Base-by-base conservation (phyloP, 495 filamentous ascomycete species). In the Niebla homalea region DNA sequence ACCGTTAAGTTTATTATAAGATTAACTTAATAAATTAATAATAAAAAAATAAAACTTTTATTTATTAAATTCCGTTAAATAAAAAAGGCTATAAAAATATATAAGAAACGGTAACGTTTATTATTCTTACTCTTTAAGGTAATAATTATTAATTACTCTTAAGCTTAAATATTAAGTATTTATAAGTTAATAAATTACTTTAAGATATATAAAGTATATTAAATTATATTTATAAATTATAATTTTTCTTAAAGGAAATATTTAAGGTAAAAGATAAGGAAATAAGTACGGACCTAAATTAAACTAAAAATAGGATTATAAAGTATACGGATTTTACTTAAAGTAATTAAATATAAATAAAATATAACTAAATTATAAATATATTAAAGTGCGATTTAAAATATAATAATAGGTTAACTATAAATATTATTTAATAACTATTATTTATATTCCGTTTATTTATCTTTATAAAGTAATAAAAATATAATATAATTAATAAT, bases 381-480 rank as follows among this genome's bases (percentile, higher is more conserved):
- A 18, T 18, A 26, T 26, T 26, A 26, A 26, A 26, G 7, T 26
- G 7, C 7, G 7, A 26, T 26, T 26, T 26, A 26, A 26, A 26
- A 26, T 26, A 26, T 26, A 26, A 26, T 26, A 26, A 26, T 26
- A 26, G 11, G 11, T 40, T 40, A 40, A 40, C n/a, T n/a, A 40
- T 16, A 40, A 26, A 26, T 4, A 26, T 26, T 26, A 26, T 26
- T 26, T 26, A 26, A n/a, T n/a, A n/a, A n/a, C 7, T 26, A 26
- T 26, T 26, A 26, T 26, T 26, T 26, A 26, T 26, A 4, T 26
- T 26, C n/a, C n/a, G n/a, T n/a, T 18, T 16, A 21, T 22, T 44
- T 21, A 44, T 44, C 12, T 44, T 44, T 44, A 44, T 18, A 21
- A 44, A n/a, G n/a, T n/a, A n/a, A n/a, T 44, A 21, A 44, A 44